A percentile compares a stretch with the other conserved stretches of the same genome.
Conservation (phyloP, 2,329 filamentous ascomycete species). For the Phaeophleospora eucalypticola region DNA sequence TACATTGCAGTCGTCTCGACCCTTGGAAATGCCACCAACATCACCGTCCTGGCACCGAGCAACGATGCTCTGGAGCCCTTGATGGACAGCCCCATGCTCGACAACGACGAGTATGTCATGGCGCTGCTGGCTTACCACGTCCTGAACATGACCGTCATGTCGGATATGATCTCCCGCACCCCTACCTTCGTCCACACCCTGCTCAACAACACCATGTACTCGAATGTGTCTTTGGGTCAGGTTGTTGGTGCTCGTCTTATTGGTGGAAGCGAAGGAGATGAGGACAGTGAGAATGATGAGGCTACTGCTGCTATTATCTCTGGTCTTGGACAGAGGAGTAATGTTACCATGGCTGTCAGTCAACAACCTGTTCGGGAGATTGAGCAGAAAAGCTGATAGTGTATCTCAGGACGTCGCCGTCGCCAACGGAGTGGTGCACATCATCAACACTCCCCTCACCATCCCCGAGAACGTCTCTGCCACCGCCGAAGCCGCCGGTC, state of each 20-base stretch:
- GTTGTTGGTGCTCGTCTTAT: slow-evolving; percentile 30
- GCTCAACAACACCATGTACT: slow-evolving; percentile 50
- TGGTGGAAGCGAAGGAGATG: not conserved
- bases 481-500: slow-evolving; percentile 22
- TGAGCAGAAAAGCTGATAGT: not conserved
- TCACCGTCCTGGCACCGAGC: slow-evolving; percentile 57
- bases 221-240: slow-evolving; percentile 59
- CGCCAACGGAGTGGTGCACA: slow-evolving; percentile 41
- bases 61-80: slow-evolving; percentile 47
- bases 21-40: slow-evolving; percentile 40
- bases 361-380: not conserved
- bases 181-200: slow-evolving; percentile 45
- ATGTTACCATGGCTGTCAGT: slow-evolving; percentile 48
- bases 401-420: slow-evolving; percentile 18
- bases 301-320: slow-evolving; percentile 49
- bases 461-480: slow-evolving; percentile 33
- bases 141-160: slow-evolving; percentile 48
- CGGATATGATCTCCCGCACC: slow-evolving; percentile 36
- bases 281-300: slow-evolving; percentile 32
- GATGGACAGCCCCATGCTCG: slow-evolving; percentile 23
- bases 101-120: slow-evolving; percentile 33
- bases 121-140: slow-evolving; percentile 58
- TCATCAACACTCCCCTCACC: slow-evolving; percentile 44
- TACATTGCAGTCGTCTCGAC: slow-evolving; percentile 26
- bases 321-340: slow-evolving; percentile 49